Conservation (phyloP, 1,139 yeast species). For the Protomyces pachydermus region DNA sequence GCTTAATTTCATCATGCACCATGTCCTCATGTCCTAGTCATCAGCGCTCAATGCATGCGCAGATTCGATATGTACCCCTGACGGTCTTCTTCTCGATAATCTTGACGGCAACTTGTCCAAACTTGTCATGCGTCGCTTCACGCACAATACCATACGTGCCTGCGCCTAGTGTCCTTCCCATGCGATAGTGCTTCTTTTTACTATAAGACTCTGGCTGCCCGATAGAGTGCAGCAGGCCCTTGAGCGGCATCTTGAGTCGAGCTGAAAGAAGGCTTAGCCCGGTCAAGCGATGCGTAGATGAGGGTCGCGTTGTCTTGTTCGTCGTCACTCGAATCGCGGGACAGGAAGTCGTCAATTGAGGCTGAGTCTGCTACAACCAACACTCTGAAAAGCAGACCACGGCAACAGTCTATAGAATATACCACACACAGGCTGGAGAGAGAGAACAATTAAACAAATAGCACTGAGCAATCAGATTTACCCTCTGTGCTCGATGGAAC, state of each 20-base stretch:
- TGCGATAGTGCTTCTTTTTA: slow-evolving; percentile 19
- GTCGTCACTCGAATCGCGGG: too few relatives aligned
- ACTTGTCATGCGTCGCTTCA: slow-evolving; percentile 57
- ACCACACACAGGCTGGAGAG: neutral
- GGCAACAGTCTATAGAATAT: too few relatives aligned
- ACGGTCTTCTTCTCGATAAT: slow-evolving; percentile 76
- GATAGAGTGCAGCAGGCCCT: slow-evolving; percentile 11
- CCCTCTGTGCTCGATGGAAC: too few relatives aligned
- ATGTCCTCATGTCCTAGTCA: slow-evolving; percentile 49
- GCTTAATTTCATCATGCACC: slow-evolving; percentile 68
- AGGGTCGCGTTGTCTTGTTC: too few relatives aligned
- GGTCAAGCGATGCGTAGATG: too few relatives aligned
- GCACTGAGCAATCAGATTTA: neutral
- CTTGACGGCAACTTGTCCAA: slow-evolving; percentile 80
- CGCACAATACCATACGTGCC: slow-evolving; percentile 89
- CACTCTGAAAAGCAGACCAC: too few relatives aligned
- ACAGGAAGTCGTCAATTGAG: too few relatives aligned
- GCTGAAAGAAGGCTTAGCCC: too few relatives aligned
- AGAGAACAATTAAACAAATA: neutral
- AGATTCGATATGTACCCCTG: slow-evolving; percentile 45
- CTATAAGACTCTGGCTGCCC: slow-evolving; percentile 21
- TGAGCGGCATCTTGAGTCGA: neutral
- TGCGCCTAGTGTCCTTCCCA: slow-evolving; percentile 51
- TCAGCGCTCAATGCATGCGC: neutral
- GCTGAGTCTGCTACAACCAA: too few relatives aligned